Conservation (phyloP, 1,284 basidiomycete genomes). For the Sutorius eximius region DNA sequence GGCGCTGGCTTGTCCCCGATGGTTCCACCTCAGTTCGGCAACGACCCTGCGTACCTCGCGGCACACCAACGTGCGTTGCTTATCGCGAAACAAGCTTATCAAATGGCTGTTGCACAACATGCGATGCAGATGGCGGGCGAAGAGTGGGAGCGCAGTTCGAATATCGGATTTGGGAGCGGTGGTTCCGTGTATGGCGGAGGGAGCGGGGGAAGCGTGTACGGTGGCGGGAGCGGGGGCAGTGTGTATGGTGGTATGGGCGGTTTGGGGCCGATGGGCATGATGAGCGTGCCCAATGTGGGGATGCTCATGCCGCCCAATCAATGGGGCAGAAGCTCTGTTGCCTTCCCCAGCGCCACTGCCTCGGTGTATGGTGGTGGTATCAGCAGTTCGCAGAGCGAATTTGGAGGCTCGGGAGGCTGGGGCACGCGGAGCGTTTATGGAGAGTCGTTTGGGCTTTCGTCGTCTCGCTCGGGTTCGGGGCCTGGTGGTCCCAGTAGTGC, state of each 20-base stretch:
- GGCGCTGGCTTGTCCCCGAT: conserved; percentile 24
- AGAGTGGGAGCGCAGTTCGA: conserved; percentile 81
- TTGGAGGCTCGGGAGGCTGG: conserved; percentile 51
- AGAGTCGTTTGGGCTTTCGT: conserved; percentile 54
- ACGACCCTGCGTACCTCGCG: conserved; percentile 57
- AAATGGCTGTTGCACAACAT: conserved; percentile 81
- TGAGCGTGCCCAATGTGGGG: conserved; percentile 44
- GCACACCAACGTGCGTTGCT: conserved; percentile 83
- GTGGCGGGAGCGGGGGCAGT: conserved; percentile 37
- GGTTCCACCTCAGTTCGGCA: conserved; percentile 32
- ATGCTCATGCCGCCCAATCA: conserved; percentile 39
- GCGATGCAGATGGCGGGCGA: conserved; percentile 80
- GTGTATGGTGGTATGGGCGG: conserved; percentile 41
- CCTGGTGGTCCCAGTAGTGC: conserved; percentile 1
- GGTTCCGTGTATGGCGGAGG: conserved; percentile 34
- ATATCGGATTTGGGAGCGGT: conserved; percentile 40
- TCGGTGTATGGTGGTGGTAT: conserved; percentile 59
- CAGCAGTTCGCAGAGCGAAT: conserved; percentile 52
- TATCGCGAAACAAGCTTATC: conserved; percentile 80
- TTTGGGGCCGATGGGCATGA: conserved; percentile 38
- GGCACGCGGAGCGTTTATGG: conserved; percentile 67
- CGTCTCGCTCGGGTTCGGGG: conserved; percentile 15
- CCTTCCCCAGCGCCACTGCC: conserved; percentile 47
- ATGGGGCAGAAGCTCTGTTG: conserved; percentile 42
- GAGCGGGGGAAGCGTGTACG: conserved; percentile 38